These are phyloP conservation scores for Syncephalis plumigaleata DNA, from an alignment of 371 early-diverging fungal species.

Conservation along the genomic window DNA sequence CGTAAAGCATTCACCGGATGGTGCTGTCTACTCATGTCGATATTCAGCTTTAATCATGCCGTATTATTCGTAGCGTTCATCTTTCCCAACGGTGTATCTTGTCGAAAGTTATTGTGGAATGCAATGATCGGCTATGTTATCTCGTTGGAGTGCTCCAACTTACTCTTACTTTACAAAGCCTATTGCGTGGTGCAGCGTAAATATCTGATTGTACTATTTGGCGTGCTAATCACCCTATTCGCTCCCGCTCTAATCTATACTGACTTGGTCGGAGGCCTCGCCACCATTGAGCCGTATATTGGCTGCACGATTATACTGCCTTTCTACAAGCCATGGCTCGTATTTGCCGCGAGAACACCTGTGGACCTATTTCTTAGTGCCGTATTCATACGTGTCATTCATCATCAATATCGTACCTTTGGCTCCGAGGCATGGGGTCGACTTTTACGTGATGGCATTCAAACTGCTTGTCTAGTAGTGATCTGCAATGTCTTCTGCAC, in stretches of 20 bases:
- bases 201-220: neutral
- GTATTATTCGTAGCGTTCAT: too few relatives aligned
- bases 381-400: too few relatives aligned
- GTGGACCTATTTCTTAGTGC: neutral
- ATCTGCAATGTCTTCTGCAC: too few relatives aligned
- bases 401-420: neutral
- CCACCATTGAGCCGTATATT: neutral
- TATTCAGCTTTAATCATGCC: too few relatives aligned
- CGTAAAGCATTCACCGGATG: too few relatives aligned
- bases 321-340: neutral
- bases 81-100: neutral
- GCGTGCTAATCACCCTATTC: neutral
- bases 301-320: neutral
- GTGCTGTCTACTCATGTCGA: too few relatives aligned
- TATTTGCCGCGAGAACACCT: neutral
- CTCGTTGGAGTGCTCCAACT: neutral
- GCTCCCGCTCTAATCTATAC: neutral
- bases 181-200: neutral
- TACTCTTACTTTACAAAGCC: neutral
- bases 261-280: neutral
- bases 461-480: too few relatives aligned
- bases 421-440: neutral
- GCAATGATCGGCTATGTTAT: neutral
- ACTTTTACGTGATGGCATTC: neutral
- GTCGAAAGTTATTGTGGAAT: neutral